These are phyloP conservation scores for Oemleria cerasiformis DNA, from an alignment of 306 rosid species.

Conservation along the genomic window DNA sequence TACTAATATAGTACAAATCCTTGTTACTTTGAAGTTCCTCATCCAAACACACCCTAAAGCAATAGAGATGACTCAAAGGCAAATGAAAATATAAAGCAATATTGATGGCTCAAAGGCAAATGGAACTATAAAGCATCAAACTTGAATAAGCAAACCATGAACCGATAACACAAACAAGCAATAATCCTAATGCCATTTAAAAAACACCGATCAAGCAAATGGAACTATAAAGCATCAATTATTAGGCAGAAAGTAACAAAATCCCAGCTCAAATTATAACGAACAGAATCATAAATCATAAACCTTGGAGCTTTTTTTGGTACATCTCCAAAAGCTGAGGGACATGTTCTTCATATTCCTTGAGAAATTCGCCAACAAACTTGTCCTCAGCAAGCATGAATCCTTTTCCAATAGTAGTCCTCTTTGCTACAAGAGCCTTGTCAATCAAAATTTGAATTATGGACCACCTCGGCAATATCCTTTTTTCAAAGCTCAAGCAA, in stretches of 20 bases:
- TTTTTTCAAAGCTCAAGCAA: constrained; percentile 17
- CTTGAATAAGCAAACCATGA: neutral
- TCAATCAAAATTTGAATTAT: constrained; percentile 14
- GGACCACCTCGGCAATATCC: constrained; percentile 22
- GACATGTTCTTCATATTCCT: neutral
- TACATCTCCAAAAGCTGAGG: constrained; percentile 21
- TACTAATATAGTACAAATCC: too few relatives aligned
- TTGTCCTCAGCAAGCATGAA: neutral
- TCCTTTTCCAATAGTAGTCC: constrained; percentile 6
- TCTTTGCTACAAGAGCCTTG: constrained; percentile 8
- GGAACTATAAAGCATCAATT: too few relatives aligned
- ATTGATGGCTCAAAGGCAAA: too few relatives aligned
- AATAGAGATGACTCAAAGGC: too few relatives aligned
- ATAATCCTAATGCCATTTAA: too few relatives aligned
- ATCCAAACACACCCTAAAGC: too few relatives aligned
- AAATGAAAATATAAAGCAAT: too few relatives aligned
- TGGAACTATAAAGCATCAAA: too few relatives aligned
- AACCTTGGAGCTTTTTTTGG: constrained; percentile 6
- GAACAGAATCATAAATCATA: neutral
- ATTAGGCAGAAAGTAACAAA: neutral
- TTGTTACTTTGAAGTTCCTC: too few relatives aligned
- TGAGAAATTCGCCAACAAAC: constrained; percentile 14
- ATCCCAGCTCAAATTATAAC: neutral
- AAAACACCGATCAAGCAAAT: too few relatives aligned
- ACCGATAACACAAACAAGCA: neutral